These are phyloP conservation scores for Wickerhamiella brachini DNA, from an alignment of 805 yeast genomes.

Conservation along the genomic window DNA sequence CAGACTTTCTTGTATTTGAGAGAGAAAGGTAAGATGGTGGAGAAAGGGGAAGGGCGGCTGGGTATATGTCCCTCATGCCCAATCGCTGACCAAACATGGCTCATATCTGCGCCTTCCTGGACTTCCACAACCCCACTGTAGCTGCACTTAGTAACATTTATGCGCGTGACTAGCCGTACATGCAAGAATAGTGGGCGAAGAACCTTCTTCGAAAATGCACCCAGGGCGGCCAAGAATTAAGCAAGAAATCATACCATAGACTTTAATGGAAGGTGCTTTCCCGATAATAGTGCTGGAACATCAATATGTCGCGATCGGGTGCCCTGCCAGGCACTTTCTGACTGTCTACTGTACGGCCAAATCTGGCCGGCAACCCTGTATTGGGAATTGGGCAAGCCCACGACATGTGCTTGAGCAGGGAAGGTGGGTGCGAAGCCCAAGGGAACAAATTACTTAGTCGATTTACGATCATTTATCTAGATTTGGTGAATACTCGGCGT, in stretches of 20 bases:
- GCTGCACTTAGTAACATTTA: background rate
- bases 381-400: too few species aligned
- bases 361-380: too few species aligned
- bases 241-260: too few species aligned
- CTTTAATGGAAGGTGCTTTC: background rate
- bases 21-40: background rate
- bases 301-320: too few species aligned
- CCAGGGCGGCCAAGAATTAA: background rate
- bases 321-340: too few species aligned
- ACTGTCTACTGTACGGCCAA: too few species aligned
- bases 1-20: background rate
- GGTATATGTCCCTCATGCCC: background rate
- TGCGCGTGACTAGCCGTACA: background rate
- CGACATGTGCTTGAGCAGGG: too few species aligned
- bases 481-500: too few species aligned
- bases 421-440: too few species aligned
- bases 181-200: background rate
- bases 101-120: background rate
- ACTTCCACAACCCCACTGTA: background rate
- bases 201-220: background rate
- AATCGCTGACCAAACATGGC: background rate
- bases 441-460: too few species aligned
- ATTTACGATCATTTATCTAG: too few species aligned
- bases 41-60: background rate
- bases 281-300: background rate